Evolutionary conservation across 108 stramenopile species (phyloP).

Genomic region (Skeletonema costatum): DNA sequence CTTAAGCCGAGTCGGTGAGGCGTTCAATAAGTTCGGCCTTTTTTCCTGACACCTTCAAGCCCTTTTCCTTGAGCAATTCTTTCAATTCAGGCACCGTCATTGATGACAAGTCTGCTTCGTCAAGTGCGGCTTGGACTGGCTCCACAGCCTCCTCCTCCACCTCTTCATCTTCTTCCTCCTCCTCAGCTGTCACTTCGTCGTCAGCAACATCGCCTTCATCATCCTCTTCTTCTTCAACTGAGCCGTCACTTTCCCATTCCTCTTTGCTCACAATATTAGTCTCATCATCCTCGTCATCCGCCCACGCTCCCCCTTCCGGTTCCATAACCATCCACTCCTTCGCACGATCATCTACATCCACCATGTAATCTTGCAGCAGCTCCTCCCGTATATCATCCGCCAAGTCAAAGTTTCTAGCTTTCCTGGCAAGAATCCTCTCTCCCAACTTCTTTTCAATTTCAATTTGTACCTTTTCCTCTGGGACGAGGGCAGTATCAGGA

Average conservation of each 20-base stretch:
- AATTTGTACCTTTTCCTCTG: slow-evolving; percentile 23
- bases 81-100: slow-evolving; percentile 65
- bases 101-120: slow-evolving; percentile 10
- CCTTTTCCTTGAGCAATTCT: slow-evolving; percentile 55
- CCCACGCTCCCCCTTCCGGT: slow-evolving; percentile 34
- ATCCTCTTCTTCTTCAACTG: slow-evolving; percentile 9
- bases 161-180: slow-evolving; percentile 26
- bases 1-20: slow-evolving; percentile 14
- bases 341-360: slow-evolving; percentile 54
- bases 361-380: slow-evolving; percentile 40
- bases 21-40: slow-evolving; percentile 72
- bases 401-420: slow-evolving; percentile 50
- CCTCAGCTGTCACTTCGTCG: slow-evolving; percentile 22
- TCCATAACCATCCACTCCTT: slow-evolving; percentile 53
- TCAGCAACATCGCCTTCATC: slow-evolving; percentile 8
- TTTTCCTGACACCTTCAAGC: slow-evolving; percentile 63
- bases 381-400: slow-evolving; percentile 66
- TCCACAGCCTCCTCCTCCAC: slow-evolving; percentile 2
- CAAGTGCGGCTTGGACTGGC: neutral
- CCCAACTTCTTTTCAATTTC: slow-evolving; percentile 33
- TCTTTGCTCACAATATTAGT: slow-evolving; percentile 33
- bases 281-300: slow-evolving; percentile 17
- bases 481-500: slow-evolving; percentile 30
- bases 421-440: slow-evolving; percentile 57
- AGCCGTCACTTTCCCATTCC: slow-evolving; percentile 32